A percentile compares a stretch with the other conserved stretches of the same genome.
These are phyloP conservation scores for Calonectria montana DNA, from an alignment of 2,329 filamentous ascomycete genomes.

Conservation along the genomic window DNA sequence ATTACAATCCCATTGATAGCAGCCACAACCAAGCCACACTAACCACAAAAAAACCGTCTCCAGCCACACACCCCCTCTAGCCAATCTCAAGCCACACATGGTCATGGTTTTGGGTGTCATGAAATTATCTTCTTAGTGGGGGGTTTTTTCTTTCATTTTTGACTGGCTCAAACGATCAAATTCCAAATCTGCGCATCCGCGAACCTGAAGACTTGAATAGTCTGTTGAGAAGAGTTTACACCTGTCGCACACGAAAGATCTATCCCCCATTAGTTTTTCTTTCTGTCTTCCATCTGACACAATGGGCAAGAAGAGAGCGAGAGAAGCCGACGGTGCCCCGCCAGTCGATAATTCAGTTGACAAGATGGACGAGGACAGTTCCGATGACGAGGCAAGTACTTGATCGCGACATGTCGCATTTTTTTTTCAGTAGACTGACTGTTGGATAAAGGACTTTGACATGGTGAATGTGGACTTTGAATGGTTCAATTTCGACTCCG, in stretches of 20 bases:
- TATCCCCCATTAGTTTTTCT: not conserved
- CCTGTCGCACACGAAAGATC: not conserved
- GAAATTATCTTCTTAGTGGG: constrained; percentile 45
- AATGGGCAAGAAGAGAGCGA: constrained; percentile 64
- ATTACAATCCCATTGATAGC: not conserved
- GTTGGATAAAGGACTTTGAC: constrained; percentile 79
- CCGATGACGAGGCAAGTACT: constrained; percentile 63
- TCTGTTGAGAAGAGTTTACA: not conserved
- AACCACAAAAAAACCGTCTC: not conserved
- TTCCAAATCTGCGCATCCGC: not conserved
- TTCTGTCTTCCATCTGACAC: constrained; percentile 16
- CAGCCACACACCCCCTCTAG: not conserved
- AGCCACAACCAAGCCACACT: not conserved
- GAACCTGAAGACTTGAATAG: constrained; percentile 24
- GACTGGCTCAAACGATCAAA: not conserved
- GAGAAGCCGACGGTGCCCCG: constrained; percentile 57
- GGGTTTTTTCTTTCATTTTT: not conserved
- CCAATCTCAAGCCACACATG: not conserved
- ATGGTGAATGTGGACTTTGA: constrained; percentile 97
- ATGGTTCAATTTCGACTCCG: constrained; percentile 94
- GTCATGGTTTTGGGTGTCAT: not conserved
- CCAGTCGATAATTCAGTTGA: constrained; percentile 55
- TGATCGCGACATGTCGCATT: constrained; percentile 20
- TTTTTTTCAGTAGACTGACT: constrained; percentile 29
- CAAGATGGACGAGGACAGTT: constrained; percentile 64